A percentile compares a stretch with the other conserved stretches of the same genome.
These are phyloP conservation scores for Hibiscus tridactylites DNA, from an alignment of 345 rosid species.

Conservation along the genomic window DNA sequence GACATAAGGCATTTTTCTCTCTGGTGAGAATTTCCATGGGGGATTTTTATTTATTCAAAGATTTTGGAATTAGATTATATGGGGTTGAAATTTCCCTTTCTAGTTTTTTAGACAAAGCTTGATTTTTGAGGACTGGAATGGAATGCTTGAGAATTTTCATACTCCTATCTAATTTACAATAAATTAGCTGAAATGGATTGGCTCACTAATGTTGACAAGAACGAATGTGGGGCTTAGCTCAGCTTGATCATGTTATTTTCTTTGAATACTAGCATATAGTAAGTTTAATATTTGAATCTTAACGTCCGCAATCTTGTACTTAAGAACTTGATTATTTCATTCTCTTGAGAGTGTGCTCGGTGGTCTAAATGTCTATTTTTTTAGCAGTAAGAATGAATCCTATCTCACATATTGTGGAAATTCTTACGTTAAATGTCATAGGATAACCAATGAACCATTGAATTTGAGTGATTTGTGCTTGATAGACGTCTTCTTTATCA, in stretches of 20 bases:
- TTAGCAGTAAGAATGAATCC: no score
- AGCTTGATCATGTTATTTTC: not conserved
- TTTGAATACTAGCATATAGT: not conserved
- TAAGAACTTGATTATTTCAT: no score
- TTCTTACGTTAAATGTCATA: no score
- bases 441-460: no score
- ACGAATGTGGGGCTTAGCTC: not conserved
- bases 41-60: not conserved
- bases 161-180: not conserved
- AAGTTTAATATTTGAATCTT: no score
- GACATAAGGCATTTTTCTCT: slow-evolving; percentile 18
- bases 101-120: not conserved
- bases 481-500: no score
- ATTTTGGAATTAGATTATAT: not conserved
- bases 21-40: slow-evolving; percentile 14
- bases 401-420: no score
- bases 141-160: not conserved
- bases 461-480: no score
- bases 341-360: no score
- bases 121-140: not conserved
- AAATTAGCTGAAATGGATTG: not conserved
- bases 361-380: no score
- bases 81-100: not conserved
- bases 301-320: no score
- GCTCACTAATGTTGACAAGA: not conserved